phyloP scores from a whole-genome alignment of 495 filamentous ascomycete genomes.

The Niebla homalea region DNA sequence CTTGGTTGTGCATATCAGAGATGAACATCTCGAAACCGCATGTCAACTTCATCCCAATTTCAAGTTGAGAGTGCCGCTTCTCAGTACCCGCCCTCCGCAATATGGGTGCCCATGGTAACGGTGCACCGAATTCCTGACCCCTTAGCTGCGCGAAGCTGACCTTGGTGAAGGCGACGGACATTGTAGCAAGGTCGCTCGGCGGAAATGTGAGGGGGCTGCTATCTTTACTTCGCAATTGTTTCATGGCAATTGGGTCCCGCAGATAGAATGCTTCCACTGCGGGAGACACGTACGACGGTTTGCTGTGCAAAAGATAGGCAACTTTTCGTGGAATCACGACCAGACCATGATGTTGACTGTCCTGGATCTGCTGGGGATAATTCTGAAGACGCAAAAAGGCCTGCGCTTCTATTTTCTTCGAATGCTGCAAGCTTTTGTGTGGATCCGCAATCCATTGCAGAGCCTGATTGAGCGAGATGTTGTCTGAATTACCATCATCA shows the following conservation, averaged over 20 bases:
- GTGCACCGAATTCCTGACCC: conserved; percentile 69
- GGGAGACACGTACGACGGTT: conserved; percentile 61
- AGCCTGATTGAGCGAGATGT: conserved; percentile 47
- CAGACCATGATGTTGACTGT: conserved; percentile 57
- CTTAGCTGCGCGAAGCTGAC: conserved; percentile 84
- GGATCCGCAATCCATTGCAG: conserved; percentile 39
- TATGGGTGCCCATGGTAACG: conserved; percentile 44
- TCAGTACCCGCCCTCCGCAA: conserved; percentile 25
- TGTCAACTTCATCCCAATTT: conserved; percentile 78
- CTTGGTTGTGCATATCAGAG: conserved; percentile 45
- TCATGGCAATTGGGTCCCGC: conserved; percentile 67
- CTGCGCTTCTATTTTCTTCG: conserved; percentile 64
- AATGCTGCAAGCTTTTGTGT: conserved; percentile 44
- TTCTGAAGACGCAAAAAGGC: conserved; percentile 76
- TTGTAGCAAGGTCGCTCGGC: conserved; percentile 63
- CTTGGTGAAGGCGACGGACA: conserved; percentile 70
- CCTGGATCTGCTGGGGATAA: conserved; percentile 61
- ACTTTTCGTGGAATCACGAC: conserved; percentile 67
- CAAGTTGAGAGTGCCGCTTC: conserved; percentile 35
- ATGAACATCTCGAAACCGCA: conserved; percentile 88
- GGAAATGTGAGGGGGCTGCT: conserved; percentile 43
- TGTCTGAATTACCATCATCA: conserved; percentile 30
- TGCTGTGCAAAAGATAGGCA: conserved; percentile 63
- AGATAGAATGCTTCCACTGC: conserved; percentile 89
- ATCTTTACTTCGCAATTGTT: conserved; percentile 45